Base-by-base conservation (phyloP, 2,329 filamentous ascomycete genomes). In the Parastagonospora avenae region DNA sequence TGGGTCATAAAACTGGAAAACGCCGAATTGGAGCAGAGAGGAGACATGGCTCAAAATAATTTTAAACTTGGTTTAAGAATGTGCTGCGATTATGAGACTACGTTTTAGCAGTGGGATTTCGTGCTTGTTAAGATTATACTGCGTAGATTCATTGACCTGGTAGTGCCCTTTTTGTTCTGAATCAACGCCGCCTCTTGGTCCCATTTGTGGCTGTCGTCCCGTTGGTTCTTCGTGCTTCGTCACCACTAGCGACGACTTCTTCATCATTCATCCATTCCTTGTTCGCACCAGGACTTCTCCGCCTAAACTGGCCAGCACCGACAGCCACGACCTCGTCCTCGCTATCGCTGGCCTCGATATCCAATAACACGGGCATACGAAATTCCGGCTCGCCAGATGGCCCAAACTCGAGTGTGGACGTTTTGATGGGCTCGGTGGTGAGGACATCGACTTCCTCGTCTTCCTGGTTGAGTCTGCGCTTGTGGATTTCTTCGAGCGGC, bases 391-490 rank as follows among this genome's bases (percentile, higher is more conserved):
- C 62, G 27, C 61, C 62, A 76, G 49, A 32, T 5, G 55, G 50
- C 8, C 54, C 82, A 32, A 81, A 79, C 44, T 85, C 79, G 2
- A 73, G 73, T 8, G 83, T 82, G 14, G 57, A 54, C 9, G 82
- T 79, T 53, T 86, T 84, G 15, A 72, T 67, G 8, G 82, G 82
- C 52, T 92, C 89, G 38, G 91, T 79, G 0, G 90, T 92, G 49
- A 97, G 77, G 1, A 97, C 91, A 67, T 99, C 94, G 4, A 97
- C 87, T 51, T 92, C 88, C 71, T 97, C 94, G 64, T 97, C 94
- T 75, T 99, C 94, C 10, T 89, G 83, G 70, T 97, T 92, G 2
- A 97, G 81, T 37, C 92, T 85, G 28, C 93, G 85, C 73, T 96
- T 93, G 70, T 95, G 91, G 48, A 97, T 87, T 73, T 97, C 93